Percentiles rank a stretch among this genome's conserved stretches.
phyloP scores from a whole-genome alignment of 805 yeast species.

The Wickerhamiella domercqiae region DNA sequence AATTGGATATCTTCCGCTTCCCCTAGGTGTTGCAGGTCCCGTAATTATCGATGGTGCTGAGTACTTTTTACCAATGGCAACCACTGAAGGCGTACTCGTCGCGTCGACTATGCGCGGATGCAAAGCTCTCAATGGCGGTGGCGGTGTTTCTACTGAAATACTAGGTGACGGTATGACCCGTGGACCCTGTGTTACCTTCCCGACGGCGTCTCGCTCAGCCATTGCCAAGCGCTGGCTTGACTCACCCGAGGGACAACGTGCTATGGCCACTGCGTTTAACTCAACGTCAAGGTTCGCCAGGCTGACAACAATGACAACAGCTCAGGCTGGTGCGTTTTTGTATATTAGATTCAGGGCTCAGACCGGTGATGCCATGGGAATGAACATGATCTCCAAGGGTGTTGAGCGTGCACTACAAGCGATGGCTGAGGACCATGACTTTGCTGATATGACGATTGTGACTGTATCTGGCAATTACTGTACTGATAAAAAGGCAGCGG shows the following conservation, averaged over 20 bases:
- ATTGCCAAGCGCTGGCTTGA: slow-evolving; percentile 92
- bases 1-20: slow-evolving; percentile 89
- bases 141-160: slow-evolving; percentile 84
- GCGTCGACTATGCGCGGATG: slow-evolving; percentile 99
- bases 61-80: slow-evolving; percentile 94
- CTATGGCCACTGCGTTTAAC: slow-evolving; percentile 77
- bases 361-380: slow-evolving; percentile 99
- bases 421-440: slow-evolving; percentile 81
- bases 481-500: slow-evolving; percentile 95
- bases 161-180: slow-evolving; percentile 98
- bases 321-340: slow-evolving; percentile 81
- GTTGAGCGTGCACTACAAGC: slow-evolving; percentile 72
- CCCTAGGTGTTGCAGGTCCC: slow-evolving; percentile 98
- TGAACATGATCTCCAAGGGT: slow-evolving; percentile 99
- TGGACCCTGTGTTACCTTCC: slow-evolving; percentile 94
- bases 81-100: slow-evolving; percentile 96
- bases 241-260: slow-evolving; percentile 79
- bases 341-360: slow-evolving; percentile 93
- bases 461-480: slow-evolving; percentile 96
- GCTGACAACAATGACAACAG: slow-evolving; percentile 77
- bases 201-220: slow-evolving; percentile 73
- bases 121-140: slow-evolving; percentile 93
- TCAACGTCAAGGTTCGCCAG: slow-evolving; percentile 96
- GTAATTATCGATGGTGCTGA: slow-evolving; percentile 76
- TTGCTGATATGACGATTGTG: slow-evolving; percentile 83